Conservation (phyloP, 1,139 yeast genomes). For the Meyerozyma smithsonii region DNA sequence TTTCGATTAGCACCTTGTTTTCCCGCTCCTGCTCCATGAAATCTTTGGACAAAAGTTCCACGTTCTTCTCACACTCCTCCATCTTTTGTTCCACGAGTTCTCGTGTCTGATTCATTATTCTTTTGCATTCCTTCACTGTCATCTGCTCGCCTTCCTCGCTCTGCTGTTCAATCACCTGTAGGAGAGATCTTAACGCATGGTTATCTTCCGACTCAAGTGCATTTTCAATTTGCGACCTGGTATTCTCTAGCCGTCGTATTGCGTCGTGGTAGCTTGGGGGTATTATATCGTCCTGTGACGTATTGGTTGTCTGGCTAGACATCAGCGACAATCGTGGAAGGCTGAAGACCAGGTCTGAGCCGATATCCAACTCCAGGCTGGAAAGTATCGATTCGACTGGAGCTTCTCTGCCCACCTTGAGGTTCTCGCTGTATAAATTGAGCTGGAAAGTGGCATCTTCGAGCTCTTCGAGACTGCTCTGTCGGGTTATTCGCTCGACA, state of each 20-base stretch:
- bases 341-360: background rate
- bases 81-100: background rate
- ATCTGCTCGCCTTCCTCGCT: background rate
- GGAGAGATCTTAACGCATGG: background rate
- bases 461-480: background rate
- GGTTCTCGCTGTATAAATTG: background rate
- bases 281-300: background rate
- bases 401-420: background rate
- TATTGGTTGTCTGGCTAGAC: background rate
- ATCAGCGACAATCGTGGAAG: background rate
- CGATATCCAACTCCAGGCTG: background rate
- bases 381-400: background rate
- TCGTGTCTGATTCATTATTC: background rate
- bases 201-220: background rate
- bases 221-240: background rate
- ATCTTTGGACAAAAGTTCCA: background rate
- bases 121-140: background rate
- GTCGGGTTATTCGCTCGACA: background rate
- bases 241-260: background rate
- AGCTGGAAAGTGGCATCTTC: background rate
- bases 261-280: background rate
- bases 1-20: background rate
- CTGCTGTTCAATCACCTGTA: background rate
- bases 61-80: background rate
- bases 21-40: background rate